A percentile compares a stretch with the other conserved stretches of the same genome.
Conservation (phyloP, 1,284 basidiomycete species). For the Puccinia sorghi region DNA sequence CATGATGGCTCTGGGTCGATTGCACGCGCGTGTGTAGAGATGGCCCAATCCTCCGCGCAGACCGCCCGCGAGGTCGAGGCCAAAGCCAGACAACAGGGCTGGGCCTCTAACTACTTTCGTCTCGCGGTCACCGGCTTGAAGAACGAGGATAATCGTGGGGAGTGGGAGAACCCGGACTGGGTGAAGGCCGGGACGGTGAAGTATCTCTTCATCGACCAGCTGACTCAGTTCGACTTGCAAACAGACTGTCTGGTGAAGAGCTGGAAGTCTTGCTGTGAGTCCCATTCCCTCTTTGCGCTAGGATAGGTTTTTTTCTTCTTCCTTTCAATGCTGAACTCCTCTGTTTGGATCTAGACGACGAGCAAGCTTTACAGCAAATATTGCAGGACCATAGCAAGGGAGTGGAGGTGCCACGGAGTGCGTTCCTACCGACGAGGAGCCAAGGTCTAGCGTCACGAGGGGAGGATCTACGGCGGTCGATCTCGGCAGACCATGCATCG, state of each 20-base stretch:
- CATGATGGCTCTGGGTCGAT: conserved; percentile 9
- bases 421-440: background rate
- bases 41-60: conserved; percentile 22
- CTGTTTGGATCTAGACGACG: conserved; percentile 3
- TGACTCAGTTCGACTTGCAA: background rate
- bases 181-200: conserved; percentile 20
- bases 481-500: background rate
- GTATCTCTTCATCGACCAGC: conserved; percentile 17
- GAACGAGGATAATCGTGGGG: conserved; percentile 21
- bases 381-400: background rate
- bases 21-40: conserved; percentile 34
- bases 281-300: background rate
- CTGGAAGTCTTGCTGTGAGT: conserved; percentile 21
- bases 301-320: no score
- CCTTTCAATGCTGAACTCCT: background rate
- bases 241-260: background rate
- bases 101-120: conserved; percentile 17
- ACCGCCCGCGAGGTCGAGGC: conserved; percentile 23
- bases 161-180: conserved; percentile 30
- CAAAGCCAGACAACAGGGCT: conserved; percentile 20
- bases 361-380: background rate
- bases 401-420: background rate
- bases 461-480: background rate
- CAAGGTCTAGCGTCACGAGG: background rate
- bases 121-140: conserved; percentile 2